A percentile compares a stretch with the other conserved stretches of the same genome.
phyloP scores from a whole-genome alignment of 2,329 filamentous ascomycete species.

The Dactylellina cionopaga region DNA sequence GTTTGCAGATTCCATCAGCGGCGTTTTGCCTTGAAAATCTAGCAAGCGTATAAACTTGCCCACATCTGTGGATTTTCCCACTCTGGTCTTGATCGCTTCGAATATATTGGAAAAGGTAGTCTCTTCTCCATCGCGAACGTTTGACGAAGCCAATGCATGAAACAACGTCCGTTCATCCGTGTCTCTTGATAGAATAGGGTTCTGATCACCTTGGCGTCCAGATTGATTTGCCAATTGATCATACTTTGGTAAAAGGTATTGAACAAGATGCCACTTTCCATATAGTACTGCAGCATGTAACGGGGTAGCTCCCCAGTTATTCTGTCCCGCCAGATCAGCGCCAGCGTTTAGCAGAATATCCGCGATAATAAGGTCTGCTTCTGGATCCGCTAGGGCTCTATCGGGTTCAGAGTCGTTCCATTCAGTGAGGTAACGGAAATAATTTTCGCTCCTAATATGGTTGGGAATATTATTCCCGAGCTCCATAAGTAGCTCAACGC shows the following conservation, averaged over 20 bases:
- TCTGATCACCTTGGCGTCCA: not conserved
- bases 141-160: not conserved
- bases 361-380: conserved; percentile 1
- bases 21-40: not conserved
- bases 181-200: not conserved
- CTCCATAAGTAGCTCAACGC: conserved; percentile 13
- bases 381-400: too few relatives aligned
- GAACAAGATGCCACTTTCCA: not conserved
- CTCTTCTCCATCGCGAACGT: not conserved
- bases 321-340: not conserved
- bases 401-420: too few relatives aligned
- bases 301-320: not conserved
- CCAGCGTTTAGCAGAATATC: conserved; percentile 17
- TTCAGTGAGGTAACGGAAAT: conserved; percentile 18
- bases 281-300: not conserved
- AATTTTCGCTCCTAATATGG: not conserved
- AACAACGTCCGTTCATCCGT: not conserved
- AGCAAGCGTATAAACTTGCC: not conserved
- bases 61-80: conserved; percentile 20
- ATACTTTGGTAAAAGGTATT: conserved; percentile 18
- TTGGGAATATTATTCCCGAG: conserved; percentile 12
- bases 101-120: not conserved
- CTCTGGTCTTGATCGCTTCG: not conserved
- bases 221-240: not conserved
- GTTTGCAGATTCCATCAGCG: conserved; percentile 6